phyloP scores from a whole-genome alignment of 148 eudicot genomes.

The Silene conica region DNA sequence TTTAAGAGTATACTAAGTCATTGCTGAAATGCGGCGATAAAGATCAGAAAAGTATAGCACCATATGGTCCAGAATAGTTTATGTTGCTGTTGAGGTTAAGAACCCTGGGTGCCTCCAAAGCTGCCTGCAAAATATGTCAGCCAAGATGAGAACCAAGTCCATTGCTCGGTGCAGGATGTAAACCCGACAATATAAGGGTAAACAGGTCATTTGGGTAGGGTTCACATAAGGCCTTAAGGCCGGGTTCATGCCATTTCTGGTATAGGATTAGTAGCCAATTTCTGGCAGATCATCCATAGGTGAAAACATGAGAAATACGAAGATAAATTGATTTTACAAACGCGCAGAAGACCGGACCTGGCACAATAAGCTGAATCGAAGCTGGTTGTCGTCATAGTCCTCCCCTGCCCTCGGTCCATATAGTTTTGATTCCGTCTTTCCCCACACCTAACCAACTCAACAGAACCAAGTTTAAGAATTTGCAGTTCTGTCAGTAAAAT shows the following conservation, averaged over 20 bases:
- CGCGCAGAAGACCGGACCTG: slow-evolving; percentile 34
- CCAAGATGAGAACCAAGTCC: not conserved
- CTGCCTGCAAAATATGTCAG: slow-evolving; percentile 52
- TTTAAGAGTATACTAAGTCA: too few species aligned
- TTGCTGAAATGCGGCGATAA: too few species aligned
- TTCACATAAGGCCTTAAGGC: too few species aligned
- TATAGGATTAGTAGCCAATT: too few species aligned
- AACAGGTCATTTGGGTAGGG: too few species aligned
- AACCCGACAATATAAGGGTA: too few species aligned
- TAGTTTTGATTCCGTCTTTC: slow-evolving; percentile 75
- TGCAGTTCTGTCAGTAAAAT: not conserved
- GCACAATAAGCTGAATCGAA: slow-evolving; percentile 72
- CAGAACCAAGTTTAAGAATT: not conserved
- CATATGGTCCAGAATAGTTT: slow-evolving; percentile 81
- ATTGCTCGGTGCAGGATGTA: too few species aligned
- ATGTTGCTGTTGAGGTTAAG: slow-evolving; percentile 58
- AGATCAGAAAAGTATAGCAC: slow-evolving; percentile 25
- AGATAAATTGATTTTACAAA: not conserved
- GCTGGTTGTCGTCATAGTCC: slow-evolving; percentile 77
- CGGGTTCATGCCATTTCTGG: too few species aligned
- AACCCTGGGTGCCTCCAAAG: slow-evolving; percentile 84
- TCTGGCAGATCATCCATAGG: too few species aligned
- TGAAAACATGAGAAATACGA: too few species aligned
- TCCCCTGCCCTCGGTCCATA: slow-evolving; percentile 79
- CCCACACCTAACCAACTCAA: slow-evolving; percentile 60